These are phyloP conservation scores for Albatrellus ellisii DNA, from an alignment of 768 basidiomycete genomes.

Conservation along the genomic window DNA sequence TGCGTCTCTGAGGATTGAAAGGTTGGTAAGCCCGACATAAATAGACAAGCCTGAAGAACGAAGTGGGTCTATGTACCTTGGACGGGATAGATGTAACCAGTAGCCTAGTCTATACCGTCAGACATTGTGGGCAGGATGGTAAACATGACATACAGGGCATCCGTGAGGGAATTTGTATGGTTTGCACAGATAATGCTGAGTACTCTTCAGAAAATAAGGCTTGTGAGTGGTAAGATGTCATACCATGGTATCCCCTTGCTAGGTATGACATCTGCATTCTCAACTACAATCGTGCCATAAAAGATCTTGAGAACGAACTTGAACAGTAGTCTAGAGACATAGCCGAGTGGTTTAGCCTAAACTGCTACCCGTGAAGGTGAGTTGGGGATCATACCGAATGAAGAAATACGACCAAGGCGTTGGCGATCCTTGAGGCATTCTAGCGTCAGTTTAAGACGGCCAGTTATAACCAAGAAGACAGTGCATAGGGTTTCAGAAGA, in stretches of 20 bases:
- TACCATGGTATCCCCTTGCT: conserved; percentile 65
- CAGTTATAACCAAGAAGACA: no score
- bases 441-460: neutral
- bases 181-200: conserved; percentile 77
- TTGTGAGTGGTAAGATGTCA: conserved; percentile 9
- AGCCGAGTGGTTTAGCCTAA: conserved; percentile 3
- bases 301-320: conserved; percentile 83
- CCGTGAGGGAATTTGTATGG: conserved; percentile 77
- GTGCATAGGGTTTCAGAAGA: no score
- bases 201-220: neutral
- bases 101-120: conserved; percentile 29
- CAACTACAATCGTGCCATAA: conserved; percentile 80
- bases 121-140: neutral
- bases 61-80: conserved; percentile 27
- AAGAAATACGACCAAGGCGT: conserved; percentile 55
- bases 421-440: conserved; percentile 27
- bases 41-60: neutral
- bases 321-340: conserved; percentile 42
- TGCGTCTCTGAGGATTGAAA: conserved; percentile 38
- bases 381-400: conserved; percentile 36
- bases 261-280: conserved; percentile 62
- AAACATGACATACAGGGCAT: conserved; percentile 53
- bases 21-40: conserved; percentile 4
- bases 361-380: neutral
- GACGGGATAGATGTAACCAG: conserved; percentile 64